phyloP scores from a whole-genome alignment of 1,284 basidiomycete species.

The Rhodotorula mucilaginosa region DNA sequence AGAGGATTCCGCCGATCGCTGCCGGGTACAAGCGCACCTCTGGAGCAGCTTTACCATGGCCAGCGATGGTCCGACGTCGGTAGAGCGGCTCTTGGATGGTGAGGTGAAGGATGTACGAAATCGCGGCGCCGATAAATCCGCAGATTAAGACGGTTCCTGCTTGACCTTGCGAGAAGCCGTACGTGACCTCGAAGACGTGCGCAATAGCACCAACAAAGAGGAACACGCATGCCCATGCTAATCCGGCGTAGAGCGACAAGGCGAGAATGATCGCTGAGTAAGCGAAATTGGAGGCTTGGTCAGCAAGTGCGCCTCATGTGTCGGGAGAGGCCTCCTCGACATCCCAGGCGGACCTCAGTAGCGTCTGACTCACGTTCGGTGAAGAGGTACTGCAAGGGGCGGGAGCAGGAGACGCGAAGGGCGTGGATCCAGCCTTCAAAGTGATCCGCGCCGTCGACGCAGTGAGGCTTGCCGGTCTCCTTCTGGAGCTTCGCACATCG shows the following conservation, averaged over 20 bases:
- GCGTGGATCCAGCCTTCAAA: constrained; percentile 39
- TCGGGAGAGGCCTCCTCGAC: neutral
- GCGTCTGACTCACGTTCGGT: constrained; percentile 51
- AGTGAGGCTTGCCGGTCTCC: constrained; percentile 49
- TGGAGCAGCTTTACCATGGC: constrained; percentile 50
- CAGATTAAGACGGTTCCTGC: constrained; percentile 39
- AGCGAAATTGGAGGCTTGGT: constrained; percentile 34
- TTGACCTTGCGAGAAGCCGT: constrained; percentile 33
- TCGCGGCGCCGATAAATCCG: constrained; percentile 60
- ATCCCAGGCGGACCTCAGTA: constrained; percentile 39
- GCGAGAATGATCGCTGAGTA: constrained; percentile 54
- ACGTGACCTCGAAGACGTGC: constrained; percentile 39
- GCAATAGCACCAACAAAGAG: constrained; percentile 33
- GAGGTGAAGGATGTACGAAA: constrained; percentile 67
- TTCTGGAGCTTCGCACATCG: constrained; percentile 49
- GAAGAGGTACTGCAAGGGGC: constrained; percentile 48
- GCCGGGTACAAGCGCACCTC: constrained; percentile 54
- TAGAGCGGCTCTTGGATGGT: constrained; percentile 32
- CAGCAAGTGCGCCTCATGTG: neutral
- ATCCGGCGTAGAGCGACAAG: constrained; percentile 36
- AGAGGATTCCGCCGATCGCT: constrained; percentile 48
- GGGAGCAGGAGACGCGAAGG: constrained; percentile 25
- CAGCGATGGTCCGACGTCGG: constrained; percentile 36
- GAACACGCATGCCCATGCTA: constrained; percentile 33
- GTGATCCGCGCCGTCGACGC: constrained; percentile 48